Evolutionary conservation across 2,329 filamentous ascomycete species (phyloP).

Genomic region (Hansfordia pulvinata): DNA sequence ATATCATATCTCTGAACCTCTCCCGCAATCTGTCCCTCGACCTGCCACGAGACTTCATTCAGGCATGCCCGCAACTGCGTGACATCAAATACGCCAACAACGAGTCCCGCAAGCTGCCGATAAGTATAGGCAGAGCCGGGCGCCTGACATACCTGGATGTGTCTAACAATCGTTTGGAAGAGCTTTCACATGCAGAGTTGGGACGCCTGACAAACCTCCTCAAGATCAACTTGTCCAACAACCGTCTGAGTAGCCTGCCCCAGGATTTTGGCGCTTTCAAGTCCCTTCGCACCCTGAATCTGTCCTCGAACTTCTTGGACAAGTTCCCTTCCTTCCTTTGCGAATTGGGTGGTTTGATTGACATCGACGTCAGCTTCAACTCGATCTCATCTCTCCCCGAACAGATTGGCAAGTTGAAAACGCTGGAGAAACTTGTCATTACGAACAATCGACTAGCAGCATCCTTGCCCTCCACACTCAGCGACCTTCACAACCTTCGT

Average conservation of each 20-base stretch:
- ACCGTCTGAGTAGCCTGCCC: slow-evolving; percentile 68
- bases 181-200: slow-evolving; percentile 74
- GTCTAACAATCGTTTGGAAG: slow-evolving; percentile 84
- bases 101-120: slow-evolving; percentile 74
- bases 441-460: slow-evolving; percentile 86
- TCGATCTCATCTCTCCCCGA: slow-evolving; percentile 66
- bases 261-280: slow-evolving; percentile 72
- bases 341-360: slow-evolving; percentile 68
- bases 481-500: slow-evolving; percentile 61
- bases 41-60: slow-evolving; percentile 90
- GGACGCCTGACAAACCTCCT: slow-evolving; percentile 62
- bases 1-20: slow-evolving; percentile 90
- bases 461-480: slow-evolving; percentile 59
- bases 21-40: slow-evolving; percentile 87
- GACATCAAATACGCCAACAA: slow-evolving; percentile 96
- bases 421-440: slow-evolving; percentile 80
- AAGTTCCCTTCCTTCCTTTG: slow-evolving; percentile 79
- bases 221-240: slow-evolving; percentile 89
- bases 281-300: slow-evolving; percentile 68
- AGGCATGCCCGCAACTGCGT: slow-evolving; percentile 77
- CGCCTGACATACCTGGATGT: slow-evolving; percentile 82
- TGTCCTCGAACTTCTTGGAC: slow-evolving; percentile 86
- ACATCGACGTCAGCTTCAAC: slow-evolving; percentile 96
- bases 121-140: slow-evolving; percentile 68
- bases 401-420: slow-evolving; percentile 62